Percentiles rank a stretch among this genome's conserved stretches.
phyloP scores from a whole-genome alignment of 495 filamentous ascomycete genomes.

The Parmelia sp. region DNA sequence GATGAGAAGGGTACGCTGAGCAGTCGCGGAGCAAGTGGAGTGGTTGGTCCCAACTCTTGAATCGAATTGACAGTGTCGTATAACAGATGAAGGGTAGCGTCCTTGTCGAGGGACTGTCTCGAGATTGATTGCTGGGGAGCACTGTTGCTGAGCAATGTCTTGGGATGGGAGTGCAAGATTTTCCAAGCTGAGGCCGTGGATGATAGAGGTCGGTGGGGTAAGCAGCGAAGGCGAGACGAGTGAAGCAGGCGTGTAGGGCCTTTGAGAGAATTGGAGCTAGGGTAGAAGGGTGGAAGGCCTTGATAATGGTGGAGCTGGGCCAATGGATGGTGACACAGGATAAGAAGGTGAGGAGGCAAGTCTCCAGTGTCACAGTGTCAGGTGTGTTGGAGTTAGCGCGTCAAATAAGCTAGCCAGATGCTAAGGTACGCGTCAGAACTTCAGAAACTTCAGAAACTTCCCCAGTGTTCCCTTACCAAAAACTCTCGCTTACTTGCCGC shows the following conservation, averaged over 20 bases:
- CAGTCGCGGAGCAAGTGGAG: background rate
- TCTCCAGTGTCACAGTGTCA: background rate
- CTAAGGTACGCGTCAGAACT: conserved; percentile 2
- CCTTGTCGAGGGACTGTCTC: background rate
- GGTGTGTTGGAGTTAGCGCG: conserved; percentile 1
- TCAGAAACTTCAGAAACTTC: too few species aligned
- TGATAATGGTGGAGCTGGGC: background rate
- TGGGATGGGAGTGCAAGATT: background rate
- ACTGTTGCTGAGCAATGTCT: background rate
- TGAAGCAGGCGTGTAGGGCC: background rate
- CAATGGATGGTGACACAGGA: background rate
- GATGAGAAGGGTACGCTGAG: background rate
- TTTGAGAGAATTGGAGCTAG: background rate
- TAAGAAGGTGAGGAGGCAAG: background rate
- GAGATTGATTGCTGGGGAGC: background rate
- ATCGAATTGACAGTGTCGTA: background rate
- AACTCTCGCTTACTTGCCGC: too few species aligned
- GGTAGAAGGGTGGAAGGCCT: background rate
- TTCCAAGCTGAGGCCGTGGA: background rate
- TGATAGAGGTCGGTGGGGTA: conserved; percentile 1
- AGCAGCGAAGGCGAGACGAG: background rate
- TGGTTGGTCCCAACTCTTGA: background rate
- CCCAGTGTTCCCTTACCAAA: too few species aligned
- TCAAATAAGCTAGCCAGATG: background rate
- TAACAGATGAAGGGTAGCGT: background rate